Conservation (phyloP, 352 stramenopile species). For the Achlya hypogyna region DNA sequence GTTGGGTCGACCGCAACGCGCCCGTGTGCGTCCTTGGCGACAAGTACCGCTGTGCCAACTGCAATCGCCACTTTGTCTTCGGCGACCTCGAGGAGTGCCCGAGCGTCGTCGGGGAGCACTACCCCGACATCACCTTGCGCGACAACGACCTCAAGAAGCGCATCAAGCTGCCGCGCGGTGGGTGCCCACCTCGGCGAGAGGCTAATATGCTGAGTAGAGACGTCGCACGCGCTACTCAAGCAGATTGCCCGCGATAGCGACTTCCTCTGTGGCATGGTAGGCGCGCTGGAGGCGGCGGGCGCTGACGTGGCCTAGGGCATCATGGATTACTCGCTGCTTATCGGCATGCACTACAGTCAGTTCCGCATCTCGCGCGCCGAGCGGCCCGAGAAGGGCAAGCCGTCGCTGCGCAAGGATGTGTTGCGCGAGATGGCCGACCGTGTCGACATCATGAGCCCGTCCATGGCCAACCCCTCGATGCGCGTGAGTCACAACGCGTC, state of each 20-base stretch:
- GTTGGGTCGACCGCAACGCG: conserved; percentile 80
- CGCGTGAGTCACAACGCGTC: background rate
- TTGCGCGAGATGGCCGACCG: background rate
- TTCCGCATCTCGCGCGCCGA: conserved; percentile 53
- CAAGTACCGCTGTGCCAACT: conserved; percentile 75
- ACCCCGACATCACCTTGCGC: conserved; percentile 67
- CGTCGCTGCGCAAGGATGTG: conserved; percentile 21
- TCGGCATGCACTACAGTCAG: conserved; percentile 78
- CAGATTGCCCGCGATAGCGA: conserved; percentile 76
- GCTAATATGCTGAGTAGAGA: conserved; percentile 19
- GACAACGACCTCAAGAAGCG: conserved; percentile 85
- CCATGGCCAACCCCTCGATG: background rate
- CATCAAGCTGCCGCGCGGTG: conserved; percentile 48
- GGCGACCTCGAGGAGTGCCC: conserved; percentile 43
- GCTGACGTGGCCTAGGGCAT: conserved; percentile 38
- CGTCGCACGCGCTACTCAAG: conserved; percentile 52
- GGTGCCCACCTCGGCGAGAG: too few species aligned
- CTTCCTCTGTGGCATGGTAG: conserved; percentile 53
- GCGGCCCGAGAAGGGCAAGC: conserved; percentile 22
- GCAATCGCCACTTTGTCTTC: conserved; percentile 78
- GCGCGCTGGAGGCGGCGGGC: too few species aligned
- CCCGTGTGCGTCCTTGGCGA: conserved; percentile 64
- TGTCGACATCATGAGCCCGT: background rate
- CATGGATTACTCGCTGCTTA: conserved; percentile 88
- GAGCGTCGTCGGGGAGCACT: conserved; percentile 57